Percentiles rank a stretch among this genome's conserved stretches.
phyloP scores from a whole-genome alignment of 129 eudicot genomes.

The Ambrosia trifida region DNA sequence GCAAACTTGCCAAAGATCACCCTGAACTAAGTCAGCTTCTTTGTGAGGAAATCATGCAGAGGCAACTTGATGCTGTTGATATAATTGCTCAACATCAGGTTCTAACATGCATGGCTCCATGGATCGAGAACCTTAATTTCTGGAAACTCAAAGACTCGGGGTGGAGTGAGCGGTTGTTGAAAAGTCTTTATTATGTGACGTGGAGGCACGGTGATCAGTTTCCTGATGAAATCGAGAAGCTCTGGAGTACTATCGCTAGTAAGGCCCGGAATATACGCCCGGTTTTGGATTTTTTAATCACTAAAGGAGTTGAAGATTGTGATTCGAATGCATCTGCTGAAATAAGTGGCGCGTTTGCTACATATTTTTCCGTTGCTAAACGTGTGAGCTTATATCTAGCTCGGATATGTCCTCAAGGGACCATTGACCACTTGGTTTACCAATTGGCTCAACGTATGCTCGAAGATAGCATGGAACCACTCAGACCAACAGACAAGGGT shows the following conservation, averaged over 20 bases:
- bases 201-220: conserved; percentile 99
- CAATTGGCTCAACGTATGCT: conserved; percentile 96
- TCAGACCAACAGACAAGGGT: conserved; percentile 58
- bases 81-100: conserved; percentile 99
- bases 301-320: conserved; percentile 98
- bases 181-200: conserved; percentile 91
- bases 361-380: conserved; percentile 95
- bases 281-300: conserved; percentile 89
- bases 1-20: conserved; percentile 98
- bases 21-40: conserved; percentile 97
- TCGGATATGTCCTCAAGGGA: conserved; percentile 93
- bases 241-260: conserved; percentile 98
- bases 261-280: conserved; percentile 91
- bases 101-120: conserved; percentile 98
- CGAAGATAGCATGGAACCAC: conserved; percentile 83
- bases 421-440: conserved; percentile 96
- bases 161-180: conserved; percentile 88
- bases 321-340: conserved; percentile 98
- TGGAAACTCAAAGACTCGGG: conserved; percentile 98
- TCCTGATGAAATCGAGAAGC: conserved; percentile 98
- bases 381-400: conserved; percentile 93
- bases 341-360: conserved; percentile 98
- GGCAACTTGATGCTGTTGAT: conserved; percentile 98
- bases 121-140: conserved; percentile 95
- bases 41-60: conserved; percentile 98